Base-by-base conservation (phyloP, 225 moss, liverwort and hornwort genomes). In the Polytrichum formosum region DNA sequence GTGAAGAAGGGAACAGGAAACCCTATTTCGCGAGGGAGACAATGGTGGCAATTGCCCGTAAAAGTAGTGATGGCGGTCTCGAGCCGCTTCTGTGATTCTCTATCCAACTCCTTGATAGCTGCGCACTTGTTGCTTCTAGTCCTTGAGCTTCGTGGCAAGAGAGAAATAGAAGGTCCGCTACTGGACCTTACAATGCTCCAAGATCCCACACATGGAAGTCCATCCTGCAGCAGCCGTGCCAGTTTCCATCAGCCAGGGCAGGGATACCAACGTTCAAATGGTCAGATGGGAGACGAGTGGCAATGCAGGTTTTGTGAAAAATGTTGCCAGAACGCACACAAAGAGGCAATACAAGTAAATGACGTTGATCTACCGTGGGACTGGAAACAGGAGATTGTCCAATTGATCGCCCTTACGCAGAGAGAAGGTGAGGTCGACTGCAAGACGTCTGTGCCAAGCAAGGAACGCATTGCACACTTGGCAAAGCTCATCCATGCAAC, bases 11-110 rank as follows among this genome's bases (percentile, higher is more conserved):
- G 20, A 26, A 56, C 61, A 37, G 67, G 70, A 67, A 76, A 13
- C 55, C 69, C 71, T 21, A 7, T 26, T 18, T 62, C 63, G 22
- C 37, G 21, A 46, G 71, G 70, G 33, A 79, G 76, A 55, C 73
- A 72, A 55, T 76, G 79, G 83, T 79, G 83, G 83, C 76, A 73
- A 37, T 21, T 83, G 28, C 76, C 79, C 70, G 73, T 64, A 20
- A 79, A 83, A 63, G 63, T 83, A 18, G 73, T 70, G 22, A 71
- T 76, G 66, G 73, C 83, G n/a, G 53, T 83, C 61, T 83, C 83
- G 5, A 79, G 73, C 69, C 78, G 66, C 53, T 75, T 82, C 62
- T 75, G 72, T 70, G 76, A 73, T 67, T 79, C 79, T 67, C 70
- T 83, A 62, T 79, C 79, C n/a, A 79, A 83, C 55, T 67, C 76